Percentiles rank a stretch among this genome's conserved stretches.
These are phyloP conservation scores for Geotrichum fermentans DNA, from an alignment of 1,139 yeast species.

Conservation along the genomic window DNA sequence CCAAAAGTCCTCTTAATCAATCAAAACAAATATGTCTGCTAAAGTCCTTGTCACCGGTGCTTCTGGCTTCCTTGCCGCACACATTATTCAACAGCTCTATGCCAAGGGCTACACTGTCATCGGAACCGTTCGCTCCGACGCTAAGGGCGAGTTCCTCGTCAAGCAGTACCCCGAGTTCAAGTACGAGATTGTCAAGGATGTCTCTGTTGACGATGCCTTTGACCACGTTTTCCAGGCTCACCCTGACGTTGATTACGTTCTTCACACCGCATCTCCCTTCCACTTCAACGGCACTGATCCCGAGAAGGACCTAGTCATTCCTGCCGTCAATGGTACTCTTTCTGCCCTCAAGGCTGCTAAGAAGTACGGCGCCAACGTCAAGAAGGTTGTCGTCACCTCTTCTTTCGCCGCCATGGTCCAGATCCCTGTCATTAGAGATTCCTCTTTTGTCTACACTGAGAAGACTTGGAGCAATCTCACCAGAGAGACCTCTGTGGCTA, in stretches of 20 bases:
- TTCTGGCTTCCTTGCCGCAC: slow-evolving; percentile 56
- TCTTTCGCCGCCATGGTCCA: slow-evolving; percentile 20
- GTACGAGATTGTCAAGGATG: slow-evolving; percentile 43
- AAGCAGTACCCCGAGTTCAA: slow-evolving; percentile 33
- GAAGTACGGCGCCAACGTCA: slow-evolving; percentile 21
- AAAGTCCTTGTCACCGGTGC: slow-evolving; percentile 53
- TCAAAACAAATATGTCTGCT: not conserved
- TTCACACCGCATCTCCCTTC: slow-evolving; percentile 46
- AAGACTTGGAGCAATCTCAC: slow-evolving; percentile 42
- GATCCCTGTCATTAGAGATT: slow-evolving; percentile 37
- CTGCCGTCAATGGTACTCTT: slow-evolving; percentile 14
- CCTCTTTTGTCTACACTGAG: slow-evolving; percentile 31
- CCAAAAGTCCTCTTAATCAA: not conserved
- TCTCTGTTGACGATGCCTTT: slow-evolving; percentile 38
- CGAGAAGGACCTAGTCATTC: slow-evolving; percentile 10
- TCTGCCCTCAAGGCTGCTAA: slow-evolving; percentile 7
- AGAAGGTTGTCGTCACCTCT: slow-evolving; percentile 13
- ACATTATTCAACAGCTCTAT: slow-evolving; percentile 38
- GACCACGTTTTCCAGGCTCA: slow-evolving; percentile 38
- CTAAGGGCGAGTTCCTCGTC: slow-evolving; percentile 45
- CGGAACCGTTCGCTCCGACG: slow-evolving; percentile 54
- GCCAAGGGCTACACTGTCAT: slow-evolving; percentile 44
- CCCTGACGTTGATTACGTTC: slow-evolving; percentile 37
- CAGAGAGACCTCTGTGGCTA: slow-evolving; percentile 32
- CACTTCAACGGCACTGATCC: slow-evolving; percentile 29